phyloP scores from a whole-genome alignment of 257 asterid species.

The Orobanche coerulescens region DNA sequence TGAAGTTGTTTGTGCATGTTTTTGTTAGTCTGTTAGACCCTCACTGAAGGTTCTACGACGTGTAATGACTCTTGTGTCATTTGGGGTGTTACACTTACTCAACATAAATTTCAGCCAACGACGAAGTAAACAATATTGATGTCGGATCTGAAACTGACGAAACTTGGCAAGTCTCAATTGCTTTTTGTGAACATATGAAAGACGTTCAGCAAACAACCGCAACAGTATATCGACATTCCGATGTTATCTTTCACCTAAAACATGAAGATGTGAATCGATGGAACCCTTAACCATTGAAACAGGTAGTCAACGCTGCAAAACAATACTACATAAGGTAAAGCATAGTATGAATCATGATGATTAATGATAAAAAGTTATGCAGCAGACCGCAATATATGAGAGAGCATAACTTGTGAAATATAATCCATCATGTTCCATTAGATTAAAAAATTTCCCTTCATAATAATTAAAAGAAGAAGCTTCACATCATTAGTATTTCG shows the following conservation, averaged over 20 bases:
- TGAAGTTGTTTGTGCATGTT: too few relatives aligned
- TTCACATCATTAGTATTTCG: too few relatives aligned
- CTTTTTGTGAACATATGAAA: conserved; percentile 65
- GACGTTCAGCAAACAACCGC: conserved; percentile 70
- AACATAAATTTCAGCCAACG: conserved; percentile 66
- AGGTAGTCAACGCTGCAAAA: conserved; percentile 85
- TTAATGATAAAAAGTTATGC: conserved; percentile 10
- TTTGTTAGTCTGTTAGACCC: too few relatives aligned
- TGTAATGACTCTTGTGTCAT: too few relatives aligned
- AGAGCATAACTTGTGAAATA: conserved; percentile 54
- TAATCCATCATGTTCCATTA: too few relatives aligned
- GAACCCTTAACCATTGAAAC: conserved; percentile 98
- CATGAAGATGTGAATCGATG: conserved; percentile 87
- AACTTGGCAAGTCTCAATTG: conserved; percentile 75
- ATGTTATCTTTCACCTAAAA: conserved; percentile 93
- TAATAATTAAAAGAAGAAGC: too few relatives aligned
- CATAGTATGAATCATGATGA: not conserved
- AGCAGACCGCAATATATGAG: conserved; percentile 71
- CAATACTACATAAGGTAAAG: conserved; percentile 30
- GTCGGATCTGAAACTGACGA: conserved; percentile 46
- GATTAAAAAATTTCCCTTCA: too few relatives aligned
- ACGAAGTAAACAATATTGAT: conserved; percentile 36
- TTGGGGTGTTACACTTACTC: too few relatives aligned
- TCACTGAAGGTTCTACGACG: too few relatives aligned
- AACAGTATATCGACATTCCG: conserved; percentile 85